phyloP scores from a whole-genome alignment of 305 asterid genomes.

The Fraxinus angustifolia region DNA sequence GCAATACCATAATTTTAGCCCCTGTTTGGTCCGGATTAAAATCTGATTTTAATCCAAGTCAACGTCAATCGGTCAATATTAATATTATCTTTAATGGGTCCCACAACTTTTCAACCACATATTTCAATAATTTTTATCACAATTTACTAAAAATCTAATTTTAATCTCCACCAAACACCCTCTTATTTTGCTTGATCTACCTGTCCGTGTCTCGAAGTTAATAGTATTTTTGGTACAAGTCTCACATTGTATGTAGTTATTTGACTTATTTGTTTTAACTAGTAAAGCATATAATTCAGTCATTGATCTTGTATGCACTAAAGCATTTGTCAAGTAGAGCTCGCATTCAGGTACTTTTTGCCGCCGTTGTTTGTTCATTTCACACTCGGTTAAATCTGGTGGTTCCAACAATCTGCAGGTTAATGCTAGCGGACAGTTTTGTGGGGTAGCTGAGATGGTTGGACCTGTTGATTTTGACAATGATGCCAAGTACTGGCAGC shows the following conservation, averaged over 20 bases:
- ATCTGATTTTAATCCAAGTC: too few relatives aligned
- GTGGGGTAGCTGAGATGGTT: constrained; percentile 97
- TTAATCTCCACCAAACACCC: too few relatives aligned
- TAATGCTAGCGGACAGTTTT: constrained; percentile 97
- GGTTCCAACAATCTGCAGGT: constrained; percentile 49
- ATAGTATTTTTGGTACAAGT: background rate
- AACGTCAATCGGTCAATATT: too few relatives aligned
- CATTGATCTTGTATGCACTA: background rate
- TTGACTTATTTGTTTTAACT: background rate
- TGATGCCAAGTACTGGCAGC: constrained; percentile 98
- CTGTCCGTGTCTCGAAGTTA: background rate
- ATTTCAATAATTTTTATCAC: too few relatives aligned
- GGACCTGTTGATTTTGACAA: constrained; percentile 91
- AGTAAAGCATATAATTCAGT: background rate
- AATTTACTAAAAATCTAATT: too few relatives aligned
- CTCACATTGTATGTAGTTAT: background rate
- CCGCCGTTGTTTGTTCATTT: constrained; percentile 9
- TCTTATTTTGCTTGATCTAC: background rate
- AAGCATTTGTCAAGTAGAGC: constrained; percentile 10
- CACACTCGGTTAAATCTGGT: constrained; percentile 12
- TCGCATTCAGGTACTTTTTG: constrained; percentile 3
- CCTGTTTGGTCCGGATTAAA: too few relatives aligned
- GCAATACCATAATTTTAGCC: background rate
- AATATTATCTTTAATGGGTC: too few relatives aligned
- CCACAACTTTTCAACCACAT: too few relatives aligned